Base-by-base conservation (phyloP, 768 basidiomycete species). In the Trametes punicea region DNA sequence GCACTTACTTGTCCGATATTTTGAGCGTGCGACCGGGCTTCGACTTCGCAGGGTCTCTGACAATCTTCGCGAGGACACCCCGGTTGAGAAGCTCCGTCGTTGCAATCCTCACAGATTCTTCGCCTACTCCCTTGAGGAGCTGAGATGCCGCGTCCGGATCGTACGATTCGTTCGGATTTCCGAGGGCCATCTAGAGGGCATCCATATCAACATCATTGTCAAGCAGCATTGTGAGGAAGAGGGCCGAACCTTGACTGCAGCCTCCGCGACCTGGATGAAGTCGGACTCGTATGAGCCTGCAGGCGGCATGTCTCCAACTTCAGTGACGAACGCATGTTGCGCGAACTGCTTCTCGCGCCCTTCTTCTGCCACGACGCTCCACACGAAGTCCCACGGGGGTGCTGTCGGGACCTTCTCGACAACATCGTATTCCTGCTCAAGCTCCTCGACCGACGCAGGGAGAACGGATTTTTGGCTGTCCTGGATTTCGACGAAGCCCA, bases 11-110 rank as follows among this genome's bases (percentile, higher is more conserved):
- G 62, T 93, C 92, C 13, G 89, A 89, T 46, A 92, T 87, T 66
- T 85, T 89, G 48, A 90, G 70, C 49, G 79, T 81, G 49, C 90
- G 79, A 26, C 92, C 92, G 7, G 90, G 91, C 54, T 75, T 82
- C 40, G 75, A 70, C 66, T 84, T 84, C 50, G 75, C 72, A 6
- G 79, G 79, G 69, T 88, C 86, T 41, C 82, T 80, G 51, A 84
- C 76, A 8, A 80, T 70, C 66, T 84, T 87, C 1, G 87, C 83
- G 25, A 95, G 67, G 4, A 90, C 76, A 6, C 85, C 83, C 18
- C 84, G 82, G 45, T 73, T 73, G 15, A 88, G 73, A 38, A 95
- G 76, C 45, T 81, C 80, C 38, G 77, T 75, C 25, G 79, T 82
- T 6, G 86, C 89, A 31, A 65, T 61, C 13, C 76, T 75, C 15